A percentile compares a stretch with the other conserved stretches of the same genome.
Evolutionary conservation across 768 basidiomycete species (phyloP).

Genomic region (Hypsizygus marmoreus): DNA sequence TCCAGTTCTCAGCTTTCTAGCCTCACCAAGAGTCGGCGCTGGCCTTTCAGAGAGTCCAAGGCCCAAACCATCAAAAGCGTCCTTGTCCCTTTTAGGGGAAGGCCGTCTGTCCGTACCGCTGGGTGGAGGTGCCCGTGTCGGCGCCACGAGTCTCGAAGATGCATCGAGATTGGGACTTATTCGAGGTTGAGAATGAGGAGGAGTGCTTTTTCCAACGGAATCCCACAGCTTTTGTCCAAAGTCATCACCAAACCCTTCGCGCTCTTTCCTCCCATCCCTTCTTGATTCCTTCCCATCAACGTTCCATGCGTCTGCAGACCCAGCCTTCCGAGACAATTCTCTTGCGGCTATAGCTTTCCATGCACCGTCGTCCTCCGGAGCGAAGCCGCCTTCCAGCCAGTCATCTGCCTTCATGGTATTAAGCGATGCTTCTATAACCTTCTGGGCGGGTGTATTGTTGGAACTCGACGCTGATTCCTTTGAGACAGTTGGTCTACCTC

Average conservation of each 20-base stretch:
- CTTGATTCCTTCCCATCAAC: conserved; percentile 24
- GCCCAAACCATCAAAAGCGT: conserved; percentile 81
- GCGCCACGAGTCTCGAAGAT: conserved; percentile 13
- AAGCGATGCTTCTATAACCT: conserved; percentile 5
- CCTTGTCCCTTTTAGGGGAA: conserved; percentile 40
- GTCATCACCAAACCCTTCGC: conserved; percentile 65
- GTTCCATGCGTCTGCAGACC: conserved; percentile 42
- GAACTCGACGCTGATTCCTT: conserved; percentile 11
- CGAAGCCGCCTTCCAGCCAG: conserved; percentile 39
- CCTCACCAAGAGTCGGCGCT: conserved; percentile 74
- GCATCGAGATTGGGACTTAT: conserved; percentile 14
- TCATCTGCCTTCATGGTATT: conserved; percentile 23
- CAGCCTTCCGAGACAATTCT: conserved; percentile 18
- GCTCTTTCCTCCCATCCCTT: conserved; percentile 19
- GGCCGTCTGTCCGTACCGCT: conserved; percentile 13
- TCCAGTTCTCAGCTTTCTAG: conserved; percentile 70
- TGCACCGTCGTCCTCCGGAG: conserved; percentile 44
- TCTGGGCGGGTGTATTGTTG: conserved; percentile 1
- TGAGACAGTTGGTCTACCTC: conserved; percentile 15
- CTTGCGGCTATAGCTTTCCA: conserved; percentile 44
- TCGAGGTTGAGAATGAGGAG: conserved; percentile 18
- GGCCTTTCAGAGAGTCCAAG: conserved; percentile 45
- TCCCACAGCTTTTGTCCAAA: conserved; percentile 61
- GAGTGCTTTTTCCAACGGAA: conserved; percentile 41
- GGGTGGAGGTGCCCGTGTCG: conserved; percentile 5